These are phyloP conservation scores for Lachancea waltii DNA, from an alignment of 805 yeast species.

Conservation along the genomic window DNA sequence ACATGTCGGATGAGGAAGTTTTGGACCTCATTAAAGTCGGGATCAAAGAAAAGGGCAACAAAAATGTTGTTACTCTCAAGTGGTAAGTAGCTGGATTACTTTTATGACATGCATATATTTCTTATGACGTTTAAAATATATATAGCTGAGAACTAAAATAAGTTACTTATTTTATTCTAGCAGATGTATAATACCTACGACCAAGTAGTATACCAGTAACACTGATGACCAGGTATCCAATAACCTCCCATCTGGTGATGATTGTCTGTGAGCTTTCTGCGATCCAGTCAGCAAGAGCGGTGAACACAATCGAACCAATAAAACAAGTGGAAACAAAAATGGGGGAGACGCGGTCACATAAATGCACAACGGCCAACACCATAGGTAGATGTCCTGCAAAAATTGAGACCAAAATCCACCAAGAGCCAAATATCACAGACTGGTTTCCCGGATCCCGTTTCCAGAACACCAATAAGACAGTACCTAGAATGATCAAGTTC, in stretches of 20 bases:
- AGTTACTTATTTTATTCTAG: neutral
- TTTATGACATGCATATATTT: constrained; percentile 5
- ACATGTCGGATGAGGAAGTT: constrained; percentile 36
- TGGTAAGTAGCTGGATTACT: constrained; percentile 17
- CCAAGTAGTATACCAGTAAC: constrained; percentile 21
- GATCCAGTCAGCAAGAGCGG: constrained; percentile 29
- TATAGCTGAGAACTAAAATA: neutral
- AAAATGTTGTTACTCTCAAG: constrained; percentile 27
- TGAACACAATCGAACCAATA: constrained; percentile 24
- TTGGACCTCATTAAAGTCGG: constrained; percentile 40
- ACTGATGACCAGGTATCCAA: constrained; percentile 25
- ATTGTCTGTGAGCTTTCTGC: constrained; percentile 26
- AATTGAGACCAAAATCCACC: constrained; percentile 4
- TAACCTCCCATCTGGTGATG: constrained; percentile 31
- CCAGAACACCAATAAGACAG: constrained; percentile 1
- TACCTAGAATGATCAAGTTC: constrained; percentile 7
- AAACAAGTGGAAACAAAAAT: constrained; percentile 27
- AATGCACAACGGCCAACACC: constrained; percentile 20
- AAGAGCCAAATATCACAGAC: constrained; percentile 1
- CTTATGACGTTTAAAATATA: neutral
- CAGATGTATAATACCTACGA: constrained; percentile 10
- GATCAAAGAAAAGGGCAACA: constrained; percentile 33
- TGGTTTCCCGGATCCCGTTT: neutral
- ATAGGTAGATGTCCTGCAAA: constrained; percentile 22
- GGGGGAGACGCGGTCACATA: constrained; percentile 22